These are phyloP conservation scores for Prototheca wickerhamii DNA, from an alignment of 163 green algal species.

Conservation along the genomic window DNA sequence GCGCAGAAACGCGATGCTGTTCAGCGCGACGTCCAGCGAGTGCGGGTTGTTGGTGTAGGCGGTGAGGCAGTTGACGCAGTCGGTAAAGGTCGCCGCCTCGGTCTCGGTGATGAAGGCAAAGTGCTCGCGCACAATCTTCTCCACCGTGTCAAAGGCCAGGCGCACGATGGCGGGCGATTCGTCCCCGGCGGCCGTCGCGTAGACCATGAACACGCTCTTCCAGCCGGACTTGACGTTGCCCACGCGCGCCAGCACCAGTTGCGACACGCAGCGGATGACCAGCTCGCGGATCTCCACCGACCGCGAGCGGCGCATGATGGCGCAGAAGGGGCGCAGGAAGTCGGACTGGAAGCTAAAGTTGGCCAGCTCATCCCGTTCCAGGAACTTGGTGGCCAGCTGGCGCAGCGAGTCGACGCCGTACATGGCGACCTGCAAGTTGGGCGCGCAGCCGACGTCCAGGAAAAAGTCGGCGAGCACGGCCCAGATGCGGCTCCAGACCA, in stretches of 20 bases:
- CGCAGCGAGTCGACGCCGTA: slow-evolving; percentile 88
- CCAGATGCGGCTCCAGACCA: slow-evolving; percentile 94
- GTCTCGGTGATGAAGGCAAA: slow-evolving; percentile 89
- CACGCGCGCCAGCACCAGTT: slow-evolving; percentile 90
- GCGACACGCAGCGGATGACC: slow-evolving; percentile 85
- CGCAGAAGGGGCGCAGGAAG: slow-evolving; percentile 88
- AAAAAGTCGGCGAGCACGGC: slow-evolving; percentile 70
- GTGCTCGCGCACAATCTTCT: slow-evolving; percentile 95
- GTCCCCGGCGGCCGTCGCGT: slow-evolving; percentile 87
- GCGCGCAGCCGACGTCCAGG: slow-evolving; percentile 63
- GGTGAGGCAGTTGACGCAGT: slow-evolving; percentile 98
- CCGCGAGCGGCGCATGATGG: slow-evolving; percentile 84
- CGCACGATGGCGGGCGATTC: slow-evolving; percentile 65
- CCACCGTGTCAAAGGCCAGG: slow-evolving; percentile 93
- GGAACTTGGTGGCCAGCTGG: slow-evolving; percentile 96
- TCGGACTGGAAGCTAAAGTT: slow-evolving; percentile 99
- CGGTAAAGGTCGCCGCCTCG: slow-evolving; percentile 92
- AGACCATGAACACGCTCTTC: slow-evolving; percentile 99
- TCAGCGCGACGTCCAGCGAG: slow-evolving; percentile 79
- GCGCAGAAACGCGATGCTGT: slow-evolving; percentile 91
- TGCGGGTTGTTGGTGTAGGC: slow-evolving; percentile 97
- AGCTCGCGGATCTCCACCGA: slow-evolving; percentile 92
- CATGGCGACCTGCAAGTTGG: slow-evolving; percentile 73
- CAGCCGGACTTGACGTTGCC: slow-evolving; percentile 93
- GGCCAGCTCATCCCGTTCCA: slow-evolving; percentile 93